These are phyloP conservation scores for Clavulina sp. DNA, from an alignment of 768 basidiomycete genomes.

Conservation along the genomic window DNA sequence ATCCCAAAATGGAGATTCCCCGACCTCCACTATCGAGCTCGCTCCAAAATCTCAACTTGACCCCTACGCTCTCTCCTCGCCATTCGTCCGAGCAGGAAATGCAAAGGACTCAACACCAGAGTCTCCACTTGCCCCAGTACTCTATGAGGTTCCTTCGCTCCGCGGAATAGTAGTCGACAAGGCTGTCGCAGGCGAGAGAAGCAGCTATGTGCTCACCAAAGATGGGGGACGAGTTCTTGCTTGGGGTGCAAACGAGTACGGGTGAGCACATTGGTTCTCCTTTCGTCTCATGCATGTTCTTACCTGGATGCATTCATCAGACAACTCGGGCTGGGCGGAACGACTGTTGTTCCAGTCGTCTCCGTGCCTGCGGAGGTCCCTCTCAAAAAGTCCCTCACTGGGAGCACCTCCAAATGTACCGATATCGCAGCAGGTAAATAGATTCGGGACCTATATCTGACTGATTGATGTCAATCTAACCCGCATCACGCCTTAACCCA, in stretches of 20 bases:
- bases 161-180: slow-evolving; percentile 44
- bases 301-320: slow-evolving; percentile 21
- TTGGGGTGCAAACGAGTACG: slow-evolving; percentile 81
- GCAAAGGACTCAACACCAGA: slow-evolving; percentile 2
- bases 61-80: slow-evolving; percentile 32
- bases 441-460: background rate
- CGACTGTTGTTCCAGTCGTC: slow-evolving; percentile 45
- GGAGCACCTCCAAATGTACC: slow-evolving; percentile 37
- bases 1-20: background rate
- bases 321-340: slow-evolving; percentile 63
- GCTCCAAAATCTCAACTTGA: slow-evolving; percentile 37
- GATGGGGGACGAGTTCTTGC: slow-evolving; percentile 56
- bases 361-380: slow-evolving; percentile 73
- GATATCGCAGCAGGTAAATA: slow-evolving; percentile 43
- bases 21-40: slow-evolving; percentile 32
- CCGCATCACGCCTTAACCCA: slow-evolving; percentile 13
- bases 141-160: slow-evolving; percentile 67
- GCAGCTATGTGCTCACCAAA: slow-evolving; percentile 51
- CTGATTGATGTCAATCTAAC: slow-evolving; percentile 1
- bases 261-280: slow-evolving; percentile 26
- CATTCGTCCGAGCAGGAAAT: slow-evolving; percentile 19
- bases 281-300: background rate
- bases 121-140: slow-evolving; percentile 39
- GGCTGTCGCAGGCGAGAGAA: slow-evolving; percentile 52
- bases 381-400: slow-evolving; percentile 40